Evolutionary conservation across 179 eudicot species (phyloP).

Genomic region (Pouteria campechiana): DNA sequence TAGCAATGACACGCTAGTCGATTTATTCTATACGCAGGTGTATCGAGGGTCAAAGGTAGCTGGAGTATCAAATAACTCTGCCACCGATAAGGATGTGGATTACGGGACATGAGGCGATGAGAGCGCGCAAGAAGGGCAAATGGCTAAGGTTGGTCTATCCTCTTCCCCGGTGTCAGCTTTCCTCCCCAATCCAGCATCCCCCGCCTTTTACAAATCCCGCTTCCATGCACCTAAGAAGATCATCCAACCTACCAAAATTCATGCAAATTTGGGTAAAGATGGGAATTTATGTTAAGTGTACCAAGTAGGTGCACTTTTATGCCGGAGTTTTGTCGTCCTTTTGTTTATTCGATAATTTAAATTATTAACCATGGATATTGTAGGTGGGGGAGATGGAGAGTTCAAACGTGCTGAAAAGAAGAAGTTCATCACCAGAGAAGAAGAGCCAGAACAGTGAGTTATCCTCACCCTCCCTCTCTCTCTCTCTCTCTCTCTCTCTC

Average conservation of each 20-base stretch:
- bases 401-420: conserved; percentile 55
- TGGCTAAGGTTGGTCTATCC: conserved; percentile 13
- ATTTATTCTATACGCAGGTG: too few species aligned
- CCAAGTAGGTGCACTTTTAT: too few species aligned
- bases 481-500: too few species aligned
- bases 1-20: too few species aligned
- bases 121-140: conserved; percentile 10
- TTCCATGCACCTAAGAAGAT: conserved; percentile 7
- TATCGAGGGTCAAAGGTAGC: conserved; percentile 2
- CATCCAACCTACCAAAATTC: conserved; percentile 24
- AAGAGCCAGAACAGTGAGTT: conserved; percentile 96
- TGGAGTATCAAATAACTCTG: background rate
- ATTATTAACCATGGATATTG: background rate
- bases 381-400: conserved; percentile 63
- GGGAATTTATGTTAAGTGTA: background rate
- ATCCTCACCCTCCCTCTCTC: too few species aligned
- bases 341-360: background rate
- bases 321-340: background rate
- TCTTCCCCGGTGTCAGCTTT: conserved; percentile 8
- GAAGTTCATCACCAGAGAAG: conserved; percentile 83
- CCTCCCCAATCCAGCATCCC: conserved; percentile 4
- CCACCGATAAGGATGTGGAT: conserved; percentile 5
- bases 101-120: background rate
- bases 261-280: conserved; percentile 52
- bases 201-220: conserved; percentile 3